Conservation (phyloP, 139 green algal species). For the Chlamydomonas eustigma region DNA sequence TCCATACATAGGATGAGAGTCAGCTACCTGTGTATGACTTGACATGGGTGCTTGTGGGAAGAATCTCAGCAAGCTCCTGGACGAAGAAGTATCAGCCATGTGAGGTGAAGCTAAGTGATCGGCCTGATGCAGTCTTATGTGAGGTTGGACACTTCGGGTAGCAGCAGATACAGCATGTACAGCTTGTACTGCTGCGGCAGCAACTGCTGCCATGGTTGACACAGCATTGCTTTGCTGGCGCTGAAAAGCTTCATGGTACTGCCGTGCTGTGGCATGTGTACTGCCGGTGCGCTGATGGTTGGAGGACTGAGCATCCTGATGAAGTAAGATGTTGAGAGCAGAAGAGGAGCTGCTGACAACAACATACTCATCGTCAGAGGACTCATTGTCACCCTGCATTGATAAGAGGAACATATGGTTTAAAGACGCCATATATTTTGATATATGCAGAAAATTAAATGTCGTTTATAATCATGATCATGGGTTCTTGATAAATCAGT, state of each 20-base stretch:
- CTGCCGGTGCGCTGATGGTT: not conserved
- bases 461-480: too few relatives aligned
- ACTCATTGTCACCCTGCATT: not conserved
- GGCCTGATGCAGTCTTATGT: too few relatives aligned
- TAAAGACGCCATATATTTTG: too few relatives aligned
- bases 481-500: too few relatives aligned
- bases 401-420: too few relatives aligned
- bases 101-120: not conserved
- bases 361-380: slow-evolving; percentile 9
- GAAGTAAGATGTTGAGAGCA: not conserved
- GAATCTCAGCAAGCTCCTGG: not conserved
- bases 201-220: not conserved
- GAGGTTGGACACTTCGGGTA: not conserved
- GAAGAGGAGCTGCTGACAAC: not conserved
- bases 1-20: too few relatives aligned
- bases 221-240: not conserved
- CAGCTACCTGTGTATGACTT: not conserved
- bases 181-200: not conserved
- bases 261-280: not conserved
- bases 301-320: not conserved
- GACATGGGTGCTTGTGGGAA: not conserved
- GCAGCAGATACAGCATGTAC: not conserved
- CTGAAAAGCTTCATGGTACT: slow-evolving; percentile 3
- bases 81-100: too few relatives aligned
- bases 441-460: too few relatives aligned